These are phyloP conservation scores for Senna siamea DNA, from an alignment of 306 rosid genomes.

Conservation along the genomic window DNA sequence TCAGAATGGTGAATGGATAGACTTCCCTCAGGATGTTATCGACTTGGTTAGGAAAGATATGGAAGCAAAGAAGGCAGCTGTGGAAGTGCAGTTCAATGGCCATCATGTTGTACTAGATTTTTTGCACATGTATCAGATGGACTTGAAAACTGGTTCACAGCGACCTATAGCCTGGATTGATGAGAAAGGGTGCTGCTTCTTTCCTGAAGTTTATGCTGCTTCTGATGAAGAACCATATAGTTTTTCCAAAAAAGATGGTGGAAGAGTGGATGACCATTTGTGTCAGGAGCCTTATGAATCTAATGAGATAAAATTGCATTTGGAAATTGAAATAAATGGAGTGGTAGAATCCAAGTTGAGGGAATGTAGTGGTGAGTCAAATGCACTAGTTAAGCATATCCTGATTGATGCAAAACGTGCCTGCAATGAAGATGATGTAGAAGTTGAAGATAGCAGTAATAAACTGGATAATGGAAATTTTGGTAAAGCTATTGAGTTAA, in stretches of 20 bases:
- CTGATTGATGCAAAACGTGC: conserved; percentile 50
- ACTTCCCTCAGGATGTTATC: conserved; percentile 66
- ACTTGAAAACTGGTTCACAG: conserved; percentile 68
- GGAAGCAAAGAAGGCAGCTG: conserved; percentile 61
- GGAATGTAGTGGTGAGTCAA: conserved; percentile 86
- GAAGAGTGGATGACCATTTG: conserved; percentile 33
- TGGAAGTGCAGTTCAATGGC: conserved; percentile 70
- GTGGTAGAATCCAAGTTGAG: conserved; percentile 46
- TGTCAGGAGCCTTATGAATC: conserved; percentile 47
- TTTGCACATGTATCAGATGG: conserved; percentile 77
- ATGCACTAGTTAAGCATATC: conserved; percentile 51
- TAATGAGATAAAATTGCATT: conserved; percentile 63
- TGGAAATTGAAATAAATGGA: conserved; percentile 86
- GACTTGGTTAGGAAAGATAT: conserved; percentile 67
- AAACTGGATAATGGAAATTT: conserved; percentile 38
- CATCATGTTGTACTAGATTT: conserved; percentile 67
- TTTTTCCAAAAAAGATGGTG: conserved; percentile 37
- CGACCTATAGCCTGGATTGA: conserved; percentile 93
- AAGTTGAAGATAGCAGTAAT: conserved; percentile 67
- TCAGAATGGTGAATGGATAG: conserved; percentile 69
- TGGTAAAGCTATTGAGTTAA: conserved; percentile 48
- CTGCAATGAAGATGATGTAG: conserved; percentile 44
- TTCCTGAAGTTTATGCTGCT: conserved; percentile 68
- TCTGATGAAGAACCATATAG: conserved; percentile 42
- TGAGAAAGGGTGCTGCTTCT: conserved; percentile 77